These are phyloP conservation scores for Sarocladium brachiariae DNA, from an alignment of 2,329 filamentous ascomycete species.

Conservation along the genomic window DNA sequence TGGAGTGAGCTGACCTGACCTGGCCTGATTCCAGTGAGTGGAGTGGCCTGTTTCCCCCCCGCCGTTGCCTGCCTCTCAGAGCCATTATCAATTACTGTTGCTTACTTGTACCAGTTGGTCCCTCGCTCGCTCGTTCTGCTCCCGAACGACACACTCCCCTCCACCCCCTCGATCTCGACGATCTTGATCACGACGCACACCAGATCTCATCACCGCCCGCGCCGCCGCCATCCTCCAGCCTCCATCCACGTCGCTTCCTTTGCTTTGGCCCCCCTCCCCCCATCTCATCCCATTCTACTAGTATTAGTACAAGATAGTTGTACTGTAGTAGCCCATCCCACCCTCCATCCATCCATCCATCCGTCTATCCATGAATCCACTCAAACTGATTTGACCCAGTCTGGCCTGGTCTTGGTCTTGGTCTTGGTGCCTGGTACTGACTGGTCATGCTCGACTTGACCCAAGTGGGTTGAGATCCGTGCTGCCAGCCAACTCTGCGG, in stretches of 20 bases:
- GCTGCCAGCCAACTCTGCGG: too few species aligned
- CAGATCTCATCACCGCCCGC: slow-evolving; percentile 8
- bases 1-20: too few species aligned
- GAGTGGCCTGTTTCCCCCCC: too few species aligned
- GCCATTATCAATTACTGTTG: too few species aligned
- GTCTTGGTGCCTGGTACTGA: background rate
- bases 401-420: background rate
- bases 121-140: background rate
- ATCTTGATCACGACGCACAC: slow-evolving; percentile 8
- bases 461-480: too few species aligned
- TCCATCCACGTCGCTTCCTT: background rate
- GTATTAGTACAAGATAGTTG: too few species aligned
- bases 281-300: too few species aligned
- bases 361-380: background rate
- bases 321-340: too few species aligned
- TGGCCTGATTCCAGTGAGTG: too few species aligned
- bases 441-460: background rate
- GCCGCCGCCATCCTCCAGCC: background rate
- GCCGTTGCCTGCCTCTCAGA: too few species aligned
- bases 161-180: slow-evolving; percentile 6
- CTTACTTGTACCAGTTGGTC: too few species aligned
- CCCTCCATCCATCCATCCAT: background rate
- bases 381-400: background rate
- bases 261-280: background rate
- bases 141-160: background rate